Evolutionary conservation across 371 early-diverging fungal genomes (phyloP).

Genomic region (Blakeslea trispora): DNA sequence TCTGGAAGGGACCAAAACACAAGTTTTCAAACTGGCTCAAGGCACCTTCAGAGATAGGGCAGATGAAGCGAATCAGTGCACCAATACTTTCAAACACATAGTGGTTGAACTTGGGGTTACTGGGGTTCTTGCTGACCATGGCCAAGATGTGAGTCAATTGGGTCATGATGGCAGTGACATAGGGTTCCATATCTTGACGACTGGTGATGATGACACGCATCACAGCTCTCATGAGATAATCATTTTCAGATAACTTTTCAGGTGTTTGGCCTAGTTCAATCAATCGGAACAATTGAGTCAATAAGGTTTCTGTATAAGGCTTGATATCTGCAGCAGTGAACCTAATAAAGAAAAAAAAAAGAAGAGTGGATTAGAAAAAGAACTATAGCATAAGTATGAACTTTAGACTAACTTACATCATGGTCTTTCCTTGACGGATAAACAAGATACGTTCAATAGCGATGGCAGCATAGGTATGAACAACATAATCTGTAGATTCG

Average conservation of each 20-base stretch:
- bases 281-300: slow-evolving; percentile 75
- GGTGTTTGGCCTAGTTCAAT: slow-evolving; percentile 68
- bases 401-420: slow-evolving; percentile 50
- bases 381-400: background rate
- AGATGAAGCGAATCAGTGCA: slow-evolving; percentile 78
- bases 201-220: slow-evolving; percentile 83
- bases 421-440: slow-evolving; percentile 67
- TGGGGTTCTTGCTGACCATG: slow-evolving; percentile 92
- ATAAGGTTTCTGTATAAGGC: slow-evolving; percentile 66
- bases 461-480: slow-evolving; percentile 92
- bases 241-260: slow-evolving; percentile 94
- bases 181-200: slow-evolving; percentile 70
- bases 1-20: slow-evolving; percentile 81
- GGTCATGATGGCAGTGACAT: slow-evolving; percentile 70
- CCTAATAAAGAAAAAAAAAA: slow-evolving; percentile 31
- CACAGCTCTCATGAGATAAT: slow-evolving; percentile 87
- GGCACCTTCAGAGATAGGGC: slow-evolving; percentile 61
- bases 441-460: slow-evolving; percentile 89
- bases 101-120: slow-evolving; percentile 97
- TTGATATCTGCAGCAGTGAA: slow-evolving; percentile 74
- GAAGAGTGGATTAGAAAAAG: background rate
- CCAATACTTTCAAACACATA: slow-evolving; percentile 93
- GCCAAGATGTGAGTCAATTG: slow-evolving; percentile 76
- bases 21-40: slow-evolving; percentile 80
- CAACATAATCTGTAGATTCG: slow-evolving; percentile 76